These are phyloP conservation scores for Ceratobasidium papillatum DNA, from an alignment of 1,284 basidiomycete genomes.

Conservation along the genomic window DNA sequence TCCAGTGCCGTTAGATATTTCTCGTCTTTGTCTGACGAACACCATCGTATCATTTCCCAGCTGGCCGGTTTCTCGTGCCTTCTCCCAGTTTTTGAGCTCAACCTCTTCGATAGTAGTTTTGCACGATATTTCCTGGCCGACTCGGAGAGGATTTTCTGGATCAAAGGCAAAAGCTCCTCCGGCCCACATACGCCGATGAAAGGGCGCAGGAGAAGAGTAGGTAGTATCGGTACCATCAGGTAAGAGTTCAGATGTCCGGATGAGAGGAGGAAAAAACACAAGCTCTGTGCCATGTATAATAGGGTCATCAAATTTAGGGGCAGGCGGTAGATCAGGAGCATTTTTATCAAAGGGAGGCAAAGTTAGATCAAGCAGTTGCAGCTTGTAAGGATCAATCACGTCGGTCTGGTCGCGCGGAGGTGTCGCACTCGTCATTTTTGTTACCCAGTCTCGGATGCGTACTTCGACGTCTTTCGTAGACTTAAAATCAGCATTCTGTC, in stretches of 20 bases:
- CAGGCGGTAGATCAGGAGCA: neutral
- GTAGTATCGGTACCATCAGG: slow-evolving; percentile 76
- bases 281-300: slow-evolving; percentile 55
- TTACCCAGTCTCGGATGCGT: slow-evolving; percentile 22
- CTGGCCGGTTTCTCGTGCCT: slow-evolving; percentile 45
- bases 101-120: slow-evolving; percentile 62
- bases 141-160: slow-evolving; percentile 57
- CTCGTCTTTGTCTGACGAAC: slow-evolving; percentile 71
- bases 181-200: slow-evolving; percentile 85
- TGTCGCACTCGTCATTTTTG: neutral
- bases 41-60: slow-evolving; percentile 64
- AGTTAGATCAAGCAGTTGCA: slow-evolving; percentile 29
- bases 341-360: slow-evolving; percentile 11
- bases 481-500: neutral
- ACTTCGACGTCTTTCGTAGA: slow-evolving; percentile 22
- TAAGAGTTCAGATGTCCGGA: slow-evolving; percentile 65
- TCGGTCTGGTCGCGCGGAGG: slow-evolving; percentile 21
- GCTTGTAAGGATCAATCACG: slow-evolving; percentile 17
- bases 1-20: slow-evolving; percentile 49
- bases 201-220: slow-evolving; percentile 77
- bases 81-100: slow-evolving; percentile 71
- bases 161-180: slow-evolving; percentile 77
- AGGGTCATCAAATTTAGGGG: neutral
- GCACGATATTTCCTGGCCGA: slow-evolving; percentile 66
- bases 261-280: slow-evolving; percentile 75